Base-by-base conservation (phyloP, 139 green algal genomes). In the Coelastrella sp. region DNA sequence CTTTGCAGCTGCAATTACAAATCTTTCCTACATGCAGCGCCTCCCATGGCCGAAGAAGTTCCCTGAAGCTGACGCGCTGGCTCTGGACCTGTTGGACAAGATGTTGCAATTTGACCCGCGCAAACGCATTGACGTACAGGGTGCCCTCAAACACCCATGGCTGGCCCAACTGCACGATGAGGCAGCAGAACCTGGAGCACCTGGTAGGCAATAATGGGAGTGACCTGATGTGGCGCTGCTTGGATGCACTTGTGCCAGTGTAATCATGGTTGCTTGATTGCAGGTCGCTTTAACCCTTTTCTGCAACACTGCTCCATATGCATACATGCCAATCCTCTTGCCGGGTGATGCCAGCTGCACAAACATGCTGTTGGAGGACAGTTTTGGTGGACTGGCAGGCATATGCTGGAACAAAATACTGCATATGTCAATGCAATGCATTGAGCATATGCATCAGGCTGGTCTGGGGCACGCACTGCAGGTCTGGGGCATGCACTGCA, bases 101-200 rank as follows among this genome's bases (percentile, higher is more conserved):
- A 98, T 99, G 97, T 92, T 99, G 88, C 95, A 98, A 94, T 99
- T 99, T 90, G 95, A 99, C 94, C 97, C 96, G 0, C 93, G 93
- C 65, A 96, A 96, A 90, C 96, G 97, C 87, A 97, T 98, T 81
- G 95, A 94, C 24, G 97, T 99, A 88, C 87, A 94, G 14, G 89
- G 96, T 49, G 97, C 97, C 25, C 93, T 99, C 56, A 91, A 94
- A 66, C 98, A 99, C 94, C 97, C 97, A 19, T 99, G 96, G 94
- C 95, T 99, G 74, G 94, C 94, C 4, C 89, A 95, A 74, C 91
- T 99, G 92, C 97, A 99, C 87, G 97, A 99, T 79, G 90, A 93
- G 59, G 86, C 91, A 7, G 90, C 93, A 19, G 97, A 99, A 94
- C 96, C 96, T 8, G 65, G 76, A 4, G 94, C 95, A 35, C 93